Conservation (phyloP, 805 yeast species). For the Scheffersomyces stipitis region DNA sequence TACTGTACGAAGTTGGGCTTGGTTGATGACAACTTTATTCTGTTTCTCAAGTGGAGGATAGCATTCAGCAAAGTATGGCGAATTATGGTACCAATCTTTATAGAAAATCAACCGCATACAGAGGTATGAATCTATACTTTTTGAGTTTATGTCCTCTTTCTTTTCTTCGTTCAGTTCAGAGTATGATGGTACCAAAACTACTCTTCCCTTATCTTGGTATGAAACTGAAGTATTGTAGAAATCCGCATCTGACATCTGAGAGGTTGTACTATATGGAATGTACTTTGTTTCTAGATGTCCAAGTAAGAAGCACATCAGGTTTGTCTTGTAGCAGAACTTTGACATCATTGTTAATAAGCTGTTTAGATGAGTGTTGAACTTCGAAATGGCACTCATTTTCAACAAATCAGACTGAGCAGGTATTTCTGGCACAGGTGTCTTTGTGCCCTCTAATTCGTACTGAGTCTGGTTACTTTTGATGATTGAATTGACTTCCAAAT, state of each 20-base stretch:
- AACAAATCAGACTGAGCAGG: constrained; percentile 30
- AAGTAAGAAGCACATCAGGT: constrained; percentile 26
- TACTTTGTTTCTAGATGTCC: constrained; percentile 34
- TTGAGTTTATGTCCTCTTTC: neutral
- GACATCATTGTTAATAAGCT: constrained; percentile 25
- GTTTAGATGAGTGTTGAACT: constrained; percentile 30
- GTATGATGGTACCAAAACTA: constrained; percentile 13
- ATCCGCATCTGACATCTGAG: neutral
- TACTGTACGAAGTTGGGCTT: constrained; percentile 13
- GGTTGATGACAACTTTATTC: constrained; percentile 2
- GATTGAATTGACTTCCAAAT: constrained; percentile 24
- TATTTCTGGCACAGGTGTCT: constrained; percentile 22
- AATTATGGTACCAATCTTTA: constrained; percentile 33
- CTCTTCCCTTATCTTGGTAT: constrained; percentile 6
- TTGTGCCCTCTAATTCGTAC: constrained; percentile 20
- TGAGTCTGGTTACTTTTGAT: constrained; percentile 20
- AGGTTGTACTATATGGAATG: constrained; percentile 8
- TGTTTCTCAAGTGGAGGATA: neutral
- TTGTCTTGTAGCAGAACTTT: constrained; percentile 18
- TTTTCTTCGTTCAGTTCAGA: neutral
- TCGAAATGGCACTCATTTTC: constrained; percentile 27
- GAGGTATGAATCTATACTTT: constrained; percentile 16
- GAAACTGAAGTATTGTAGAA: neutral
- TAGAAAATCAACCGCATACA: constrained; percentile 29
- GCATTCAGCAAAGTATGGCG: constrained; percentile 3